phyloP scores from a whole-genome alignment of 257 asterid species.

The Solanum bulbocastanum region DNA sequence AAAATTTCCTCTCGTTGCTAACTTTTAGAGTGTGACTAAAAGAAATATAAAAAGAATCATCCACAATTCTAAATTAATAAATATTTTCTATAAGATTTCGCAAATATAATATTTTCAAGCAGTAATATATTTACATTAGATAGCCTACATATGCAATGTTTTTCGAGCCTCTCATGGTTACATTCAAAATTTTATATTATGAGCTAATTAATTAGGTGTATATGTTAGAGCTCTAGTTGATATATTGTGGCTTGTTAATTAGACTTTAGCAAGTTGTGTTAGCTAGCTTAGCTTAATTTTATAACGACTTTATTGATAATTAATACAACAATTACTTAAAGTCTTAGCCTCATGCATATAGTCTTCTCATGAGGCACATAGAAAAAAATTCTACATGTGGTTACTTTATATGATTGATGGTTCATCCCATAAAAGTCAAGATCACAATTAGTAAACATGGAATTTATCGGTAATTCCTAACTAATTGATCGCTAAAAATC shows the following conservation, averaged over 20 bases:
- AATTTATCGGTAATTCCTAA: not conserved
- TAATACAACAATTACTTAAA: not conserved
- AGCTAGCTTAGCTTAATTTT: not conserved
- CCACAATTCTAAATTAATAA: too few relatives aligned
- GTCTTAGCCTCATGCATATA: not conserved
- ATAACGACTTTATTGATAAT: not conserved
- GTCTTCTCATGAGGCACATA: not conserved
- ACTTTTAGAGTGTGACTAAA: too few relatives aligned
- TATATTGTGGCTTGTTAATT: not conserved
- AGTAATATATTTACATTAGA: too few relatives aligned
- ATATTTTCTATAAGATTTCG: too few relatives aligned
- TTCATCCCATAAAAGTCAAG: not conserved
- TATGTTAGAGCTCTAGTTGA: not conserved
- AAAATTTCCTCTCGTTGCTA: too few relatives aligned
- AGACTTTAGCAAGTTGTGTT: not conserved
- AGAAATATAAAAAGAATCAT: too few relatives aligned
- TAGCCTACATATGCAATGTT: too few relatives aligned
- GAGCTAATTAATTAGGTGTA: not conserved
- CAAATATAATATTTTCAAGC: too few relatives aligned
- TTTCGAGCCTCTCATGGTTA: too few relatives aligned
- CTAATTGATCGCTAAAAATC: not conserved
- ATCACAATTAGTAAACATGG: not conserved
- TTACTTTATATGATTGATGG: not conserved
- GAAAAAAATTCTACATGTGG: not conserved
- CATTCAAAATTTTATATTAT: too few relatives aligned